These are phyloP conservation scores for Amanita brunnescens DNA, from an alignment of 768 basidiomycete species.

Conservation along the genomic window DNA sequence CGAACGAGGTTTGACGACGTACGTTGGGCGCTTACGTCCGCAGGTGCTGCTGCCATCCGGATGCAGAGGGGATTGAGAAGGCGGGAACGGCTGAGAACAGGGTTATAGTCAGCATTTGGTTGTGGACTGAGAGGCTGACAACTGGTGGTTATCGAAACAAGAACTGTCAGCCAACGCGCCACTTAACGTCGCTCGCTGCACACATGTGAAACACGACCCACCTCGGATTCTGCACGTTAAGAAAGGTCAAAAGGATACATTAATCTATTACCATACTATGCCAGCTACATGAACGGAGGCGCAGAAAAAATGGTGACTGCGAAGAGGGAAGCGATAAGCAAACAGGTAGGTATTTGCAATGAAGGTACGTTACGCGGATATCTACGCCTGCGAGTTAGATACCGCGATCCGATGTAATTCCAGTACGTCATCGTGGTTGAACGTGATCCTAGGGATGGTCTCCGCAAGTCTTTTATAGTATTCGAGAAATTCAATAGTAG, in stretches of 20 bases:
- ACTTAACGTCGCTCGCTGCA: background rate
- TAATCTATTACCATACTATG: background rate
- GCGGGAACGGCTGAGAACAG: background rate
- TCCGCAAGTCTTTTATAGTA: background rate
- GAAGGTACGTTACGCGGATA: background rate
- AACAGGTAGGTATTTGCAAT: background rate
- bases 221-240: background rate
- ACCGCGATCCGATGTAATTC: background rate
- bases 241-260: background rate
- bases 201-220: background rate
- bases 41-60: background rate
- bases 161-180: background rate
- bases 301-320: background rate
- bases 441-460: background rate
- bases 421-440: background rate
- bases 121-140: background rate
- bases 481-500: background rate
- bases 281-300: background rate
- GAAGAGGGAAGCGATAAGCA: background rate
- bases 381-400: background rate
- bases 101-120: background rate
- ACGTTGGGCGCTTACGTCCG: background rate
- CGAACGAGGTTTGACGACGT: conserved; percentile 23
- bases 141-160: no score
- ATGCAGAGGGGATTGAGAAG: background rate